Base-by-base conservation (phyloP, 768 basidiomycete species). In the Suillus bovinus region DNA sequence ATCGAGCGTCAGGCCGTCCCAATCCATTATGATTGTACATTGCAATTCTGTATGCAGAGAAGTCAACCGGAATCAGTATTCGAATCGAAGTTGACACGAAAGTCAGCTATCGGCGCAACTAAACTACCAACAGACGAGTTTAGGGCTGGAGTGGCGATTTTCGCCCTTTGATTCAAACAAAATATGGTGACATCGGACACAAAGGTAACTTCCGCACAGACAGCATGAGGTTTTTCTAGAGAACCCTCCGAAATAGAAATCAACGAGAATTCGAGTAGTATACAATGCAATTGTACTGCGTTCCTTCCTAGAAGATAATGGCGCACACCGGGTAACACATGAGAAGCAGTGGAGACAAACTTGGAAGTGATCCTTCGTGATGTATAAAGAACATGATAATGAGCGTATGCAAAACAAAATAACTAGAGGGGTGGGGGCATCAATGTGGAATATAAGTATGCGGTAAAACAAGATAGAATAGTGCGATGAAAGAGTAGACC, bases 221-320 rank as follows among this genome's bases (percentile, higher is more conserved):
- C 6, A 9, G 9, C 33, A 34, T 2, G 10, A 34, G 8, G 1
- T 33, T 33, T 33, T 33, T 33, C 33, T 33, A 34, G 33, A 7
- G 1, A 34, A 34, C 33, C 10, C 33, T 34, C 54, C 24, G 9
- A 24, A 27, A 41, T 10, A 56, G 2, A 39, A 39, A 56, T 27
- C 54, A 17, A 27, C 36, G 22, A 36, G 14, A 55, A 55, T 17
- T 38, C 55, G 38, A 56, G 27, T 29, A 56, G 38, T 27, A 56
- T 39, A 56, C 33, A 56, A 56, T 56, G 11, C 55, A 11, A 55
- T 38, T 55, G 54, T 38, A 27, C 24, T 20, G 55, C 27, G 29
- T 10, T 50, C 49, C 50, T 33, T 31, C 31, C 54, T 55, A 17
- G 24, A 55, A 55, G 33, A 16, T 22, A 41, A 39, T 29, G 17